Evolutionary conservation across 1,284 basidiomycete species (phyloP), one percentile per base, ranked within the genome.

Genomic region (Moniliella sp.): DNA sequence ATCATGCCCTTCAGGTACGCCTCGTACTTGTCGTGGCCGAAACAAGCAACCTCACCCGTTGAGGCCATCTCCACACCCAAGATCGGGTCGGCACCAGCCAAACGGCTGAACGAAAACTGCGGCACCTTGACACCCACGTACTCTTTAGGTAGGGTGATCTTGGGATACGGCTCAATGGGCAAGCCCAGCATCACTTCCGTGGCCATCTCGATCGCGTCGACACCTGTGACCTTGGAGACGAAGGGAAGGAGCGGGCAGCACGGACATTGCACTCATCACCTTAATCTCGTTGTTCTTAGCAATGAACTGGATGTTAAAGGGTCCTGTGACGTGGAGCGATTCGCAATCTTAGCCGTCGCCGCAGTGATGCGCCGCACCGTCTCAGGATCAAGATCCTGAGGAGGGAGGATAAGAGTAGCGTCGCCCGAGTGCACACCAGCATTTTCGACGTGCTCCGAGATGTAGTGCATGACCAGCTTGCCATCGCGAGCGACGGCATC

Each of bases 51-150:
- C 62, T 97, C 88, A 45, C 88, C 88, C 1, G 88, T 97, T n/a
- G 88, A 94, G 11, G 88, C 88, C 88, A 97, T 97, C 67, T 97
- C 88, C 31, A 97, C 88, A 57, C 91, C 91, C n/a, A 97, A 71
- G 13, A 97, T 77, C 11, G 88, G 88, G 62, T 97, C 88, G 18
- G 88, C 88, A 23, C 88, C 88, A 15, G 81, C 84, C 19, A 97
- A 66, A 39, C 88, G 75, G 56, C 77, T 81, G 68, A 94, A 97
- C 48, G 78, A 83, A 72, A 97, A 97, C 64, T 97, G 88, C 15
- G 91, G 86, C 11, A 93, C 88, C 68, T 97, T 97, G 64, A 97
- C 76, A 43, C 86, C 91, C 40, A 94, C 86, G 53, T 97, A 97
- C 61, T 93, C 80, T 33, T 72, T 57, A 1, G 88, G 83, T 46